These are phyloP conservation scores for Halenospora varia DNA, from an alignment of 495 filamentous ascomycete species.

Conservation along the genomic window DNA sequence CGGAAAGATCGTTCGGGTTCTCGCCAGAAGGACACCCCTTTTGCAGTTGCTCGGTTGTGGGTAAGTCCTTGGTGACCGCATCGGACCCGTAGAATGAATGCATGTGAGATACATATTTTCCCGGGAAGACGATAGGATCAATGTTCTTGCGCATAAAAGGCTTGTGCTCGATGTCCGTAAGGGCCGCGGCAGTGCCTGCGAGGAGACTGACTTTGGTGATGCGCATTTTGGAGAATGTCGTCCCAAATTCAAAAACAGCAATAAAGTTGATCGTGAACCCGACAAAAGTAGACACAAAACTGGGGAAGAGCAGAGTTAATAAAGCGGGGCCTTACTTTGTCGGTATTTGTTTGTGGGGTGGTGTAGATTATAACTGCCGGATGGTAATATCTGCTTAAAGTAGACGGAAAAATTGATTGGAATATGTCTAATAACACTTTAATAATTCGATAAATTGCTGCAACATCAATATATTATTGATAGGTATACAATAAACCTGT, in stretches of 20 bases:
- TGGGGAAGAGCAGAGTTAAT: neutral
- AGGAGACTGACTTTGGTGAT: neutral
- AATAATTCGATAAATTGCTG: too few relatives aligned
- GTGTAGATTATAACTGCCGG: neutral
- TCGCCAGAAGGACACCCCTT: conserved; percentile 23
- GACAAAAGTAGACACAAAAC: neutral
- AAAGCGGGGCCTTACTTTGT: neutral
- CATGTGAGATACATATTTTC: conserved; percentile 24
- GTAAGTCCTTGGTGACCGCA: conserved; percentile 23
- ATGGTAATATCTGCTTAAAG: neutral
- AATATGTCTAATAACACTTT: too few relatives aligned
- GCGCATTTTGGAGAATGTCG: neutral
- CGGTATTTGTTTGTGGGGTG: too few relatives aligned
- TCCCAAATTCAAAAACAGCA: neutral
- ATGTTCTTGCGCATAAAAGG: conserved; percentile 32
- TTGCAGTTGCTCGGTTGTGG: conserved; percentile 22
- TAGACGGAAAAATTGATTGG: neutral
- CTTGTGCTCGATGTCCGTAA: conserved; percentile 24
- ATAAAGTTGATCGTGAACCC: neutral
- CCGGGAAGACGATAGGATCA: conserved; percentile 28
- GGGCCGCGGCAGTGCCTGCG: conserved; percentile 9
- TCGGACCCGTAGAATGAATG: conserved; percentile 29
- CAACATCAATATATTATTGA: too few relatives aligned
- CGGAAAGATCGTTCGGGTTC: conserved; percentile 28
- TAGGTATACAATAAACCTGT: too few relatives aligned